These are phyloP conservation scores for Mycena kentingensis DNA, from an alignment of 768 basidiomycete genomes.

Conservation along the genomic window DNA sequence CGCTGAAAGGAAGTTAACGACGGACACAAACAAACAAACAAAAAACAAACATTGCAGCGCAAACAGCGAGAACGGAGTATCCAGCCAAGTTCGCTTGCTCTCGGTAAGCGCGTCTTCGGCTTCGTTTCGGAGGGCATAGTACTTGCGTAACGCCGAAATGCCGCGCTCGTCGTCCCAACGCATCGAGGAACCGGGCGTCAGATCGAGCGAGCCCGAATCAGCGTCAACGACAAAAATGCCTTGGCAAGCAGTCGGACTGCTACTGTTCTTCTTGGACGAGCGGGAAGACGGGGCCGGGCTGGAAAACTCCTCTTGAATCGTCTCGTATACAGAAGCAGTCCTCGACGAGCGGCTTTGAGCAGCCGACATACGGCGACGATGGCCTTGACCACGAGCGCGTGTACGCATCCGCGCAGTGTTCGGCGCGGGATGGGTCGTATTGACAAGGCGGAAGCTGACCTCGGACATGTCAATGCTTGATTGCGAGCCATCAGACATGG, in stretches of 20 bases:
- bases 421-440: slow-evolving; percentile 53
- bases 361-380: slow-evolving; percentile 65
- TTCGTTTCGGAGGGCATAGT: slow-evolving; percentile 70
- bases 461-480: slow-evolving; percentile 76
- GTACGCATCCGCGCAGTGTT: slow-evolving; percentile 39
- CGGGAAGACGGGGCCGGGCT: slow-evolving; percentile 36
- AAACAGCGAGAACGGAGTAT: slow-evolving; percentile 74
- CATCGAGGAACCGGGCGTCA: slow-evolving; percentile 48
- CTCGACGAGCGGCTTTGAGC: slow-evolving; percentile 58
- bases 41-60: slow-evolving; percentile 66
- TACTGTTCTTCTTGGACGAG: slow-evolving; percentile 36
- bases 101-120: slow-evolving; percentile 65
- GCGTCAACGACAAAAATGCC: slow-evolving; percentile 47
- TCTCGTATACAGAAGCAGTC: slow-evolving; percentile 76
- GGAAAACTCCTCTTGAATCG: slow-evolving; percentile 71
- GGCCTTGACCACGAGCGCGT: slow-evolving; percentile 63
- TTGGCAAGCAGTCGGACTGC: slow-evolving; percentile 37
- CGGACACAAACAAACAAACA: slow-evolving; percentile 11
- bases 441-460: slow-evolving; percentile 57
- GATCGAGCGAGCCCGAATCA: slow-evolving; percentile 42
- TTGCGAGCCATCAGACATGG: slow-evolving; percentile 69
- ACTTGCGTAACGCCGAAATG: slow-evolving; percentile 62
- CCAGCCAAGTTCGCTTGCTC: slow-evolving; percentile 64
- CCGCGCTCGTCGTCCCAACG: slow-evolving; percentile 74
- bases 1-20: slow-evolving; percentile 40